These are phyloP conservation scores for Hibiscus syriacus DNA, from an alignment of 345 rosid species.

Conservation along the genomic window DNA sequence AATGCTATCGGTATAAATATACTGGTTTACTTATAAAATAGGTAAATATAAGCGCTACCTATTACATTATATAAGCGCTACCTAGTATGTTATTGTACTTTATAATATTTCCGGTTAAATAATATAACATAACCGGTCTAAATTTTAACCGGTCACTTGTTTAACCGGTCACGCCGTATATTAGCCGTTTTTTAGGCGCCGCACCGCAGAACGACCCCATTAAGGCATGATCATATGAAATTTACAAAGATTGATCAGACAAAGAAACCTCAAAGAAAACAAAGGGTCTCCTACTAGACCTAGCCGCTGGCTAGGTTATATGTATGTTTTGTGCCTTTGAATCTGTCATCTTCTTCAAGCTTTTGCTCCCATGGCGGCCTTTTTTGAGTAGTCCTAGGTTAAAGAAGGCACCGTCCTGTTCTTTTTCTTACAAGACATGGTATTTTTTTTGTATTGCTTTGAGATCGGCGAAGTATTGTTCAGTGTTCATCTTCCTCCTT, in stretches of 20 bases:
- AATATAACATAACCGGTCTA: too few species aligned
- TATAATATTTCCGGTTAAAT: too few species aligned
- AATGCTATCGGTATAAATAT: too few species aligned
- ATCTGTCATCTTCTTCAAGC: not conserved
- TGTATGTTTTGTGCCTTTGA: constrained; percentile 6
- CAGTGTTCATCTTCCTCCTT: not conserved
- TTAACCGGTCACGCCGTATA: too few species aligned
- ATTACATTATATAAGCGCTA: too few species aligned
- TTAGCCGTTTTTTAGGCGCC: too few species aligned
- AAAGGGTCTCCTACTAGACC: not conserved
- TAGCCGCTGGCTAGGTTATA: not conserved
- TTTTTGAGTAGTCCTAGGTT: constrained; percentile 8
- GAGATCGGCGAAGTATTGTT: not conserved
- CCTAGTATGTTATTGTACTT: too few species aligned
- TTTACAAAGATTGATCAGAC: constrained; percentile 28
- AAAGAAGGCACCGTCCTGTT: not conserved
- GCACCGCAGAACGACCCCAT: too few species aligned
- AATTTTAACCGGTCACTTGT: too few species aligned
- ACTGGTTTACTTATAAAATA: too few species aligned
- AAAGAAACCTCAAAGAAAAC: constrained; percentile 16
- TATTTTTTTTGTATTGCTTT: not conserved
- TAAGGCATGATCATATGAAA: constrained; percentile 23
- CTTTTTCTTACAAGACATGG: not conserved
- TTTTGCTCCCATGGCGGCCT: not conserved
- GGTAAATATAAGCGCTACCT: too few species aligned